These are phyloP conservation scores for Aegilops speltoides DNA, from an alignment of 176 grass and related monocot species.

Conservation along the genomic window DNA sequence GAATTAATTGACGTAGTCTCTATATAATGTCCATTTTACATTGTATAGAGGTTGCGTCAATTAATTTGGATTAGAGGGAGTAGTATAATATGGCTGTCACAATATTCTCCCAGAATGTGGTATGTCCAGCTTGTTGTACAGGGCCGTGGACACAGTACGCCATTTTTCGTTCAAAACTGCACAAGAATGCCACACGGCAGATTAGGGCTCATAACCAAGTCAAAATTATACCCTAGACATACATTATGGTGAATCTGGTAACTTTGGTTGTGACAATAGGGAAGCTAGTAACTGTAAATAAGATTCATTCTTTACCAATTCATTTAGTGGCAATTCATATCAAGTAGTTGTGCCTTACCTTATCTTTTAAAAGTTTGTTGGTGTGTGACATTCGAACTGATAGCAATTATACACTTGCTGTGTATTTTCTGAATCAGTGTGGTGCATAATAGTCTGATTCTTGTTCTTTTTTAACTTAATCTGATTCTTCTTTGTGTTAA, in stretches of 20 bases:
- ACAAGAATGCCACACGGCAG: neutral
- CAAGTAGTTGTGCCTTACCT: neutral
- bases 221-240: neutral
- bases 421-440: neutral
- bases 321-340: neutral
- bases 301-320: neutral
- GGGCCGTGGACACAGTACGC: neutral
- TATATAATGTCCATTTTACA: no score
- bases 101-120: neutral
- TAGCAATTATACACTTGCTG: neutral
- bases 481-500: neutral
- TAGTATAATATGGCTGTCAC: neutral
- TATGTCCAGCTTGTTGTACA: neutral
- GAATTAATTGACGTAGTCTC: no score
- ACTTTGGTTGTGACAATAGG: neutral
- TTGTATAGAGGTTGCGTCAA: no score
- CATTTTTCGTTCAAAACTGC: neutral
- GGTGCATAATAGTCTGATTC: neutral
- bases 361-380: neutral
- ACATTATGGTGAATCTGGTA: neutral
- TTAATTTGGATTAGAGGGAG: no score
- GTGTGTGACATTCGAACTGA: neutral
- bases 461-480: neutral
- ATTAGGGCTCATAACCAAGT: neutral
- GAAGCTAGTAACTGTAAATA: neutral